Base-by-base conservation (phyloP, 805 yeast genomes). In the Hanseniaspora valbyensis region DNA sequence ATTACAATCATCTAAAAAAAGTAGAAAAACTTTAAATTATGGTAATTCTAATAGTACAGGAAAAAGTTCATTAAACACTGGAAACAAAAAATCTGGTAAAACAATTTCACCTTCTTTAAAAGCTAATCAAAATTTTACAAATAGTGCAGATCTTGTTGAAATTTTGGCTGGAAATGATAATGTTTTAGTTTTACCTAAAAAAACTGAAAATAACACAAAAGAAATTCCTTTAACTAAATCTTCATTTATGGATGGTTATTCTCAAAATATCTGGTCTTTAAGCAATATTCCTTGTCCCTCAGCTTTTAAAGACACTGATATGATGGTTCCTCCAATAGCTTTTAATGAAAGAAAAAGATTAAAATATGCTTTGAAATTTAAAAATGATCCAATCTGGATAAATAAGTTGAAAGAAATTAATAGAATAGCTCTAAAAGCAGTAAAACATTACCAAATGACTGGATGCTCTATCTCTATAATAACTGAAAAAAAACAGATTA, bases 381-480 rank as follows among this genome's bases (percentile, higher is more conserved):
- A 60, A 24, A 61, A 66, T 22, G 58, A 65, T 26, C 69, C 68
- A 2, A 78, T 76, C 51, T 80, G 86, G 86, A 65, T 66, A 36
- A 68, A 69, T 36, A 52, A 64, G 28, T 53, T 54, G 3, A 54
- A 66, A 8, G 28, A 28, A 6, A 69, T 79, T 59, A 70, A 66
- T 56, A 62, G 61, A 50, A 52, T 70, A 9, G 55, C 73, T 10
- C 54, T 67, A 10, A 62, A 63, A 46, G 61, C 75, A n/a, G 57
- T 73, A 53, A 69, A 66, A 37, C 46, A 61, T 39, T 73, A 75
- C 51, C 66, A 68, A 2, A 71, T 74, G 4, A 60, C 67, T 14
- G 83, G 84, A 2, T 76, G 76, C 2, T 66, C 81, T 0, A 73
- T 83, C 18, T 78, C 87, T 6, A 53, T 83, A n/a, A 57, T 83